These are phyloP conservation scores for Fusarium heterosporum DNA, from an alignment of 2,329 filamentous ascomycete genomes.

Conservation along the genomic window DNA sequence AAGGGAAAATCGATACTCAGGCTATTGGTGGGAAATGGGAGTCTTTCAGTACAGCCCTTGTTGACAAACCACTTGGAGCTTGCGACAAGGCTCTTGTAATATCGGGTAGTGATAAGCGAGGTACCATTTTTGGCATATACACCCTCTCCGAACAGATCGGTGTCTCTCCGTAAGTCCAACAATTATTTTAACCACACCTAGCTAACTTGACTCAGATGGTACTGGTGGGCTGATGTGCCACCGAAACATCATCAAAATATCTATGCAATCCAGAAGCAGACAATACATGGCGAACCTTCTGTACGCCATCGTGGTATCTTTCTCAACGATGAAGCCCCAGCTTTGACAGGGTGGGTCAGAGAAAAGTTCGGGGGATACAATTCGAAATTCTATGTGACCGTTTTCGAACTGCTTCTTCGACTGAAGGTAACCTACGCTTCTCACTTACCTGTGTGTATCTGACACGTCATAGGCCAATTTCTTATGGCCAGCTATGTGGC, in stretches of 20 bases:
- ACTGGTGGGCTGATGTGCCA: constrained; percentile 42
- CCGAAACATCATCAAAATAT: constrained; percentile 10
- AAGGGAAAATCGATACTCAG: not conserved
- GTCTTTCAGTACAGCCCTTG: constrained; percentile 1
- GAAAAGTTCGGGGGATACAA: constrained; percentile 63
- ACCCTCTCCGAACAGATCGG: constrained; percentile 36
- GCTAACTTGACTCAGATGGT: constrained; percentile 13
- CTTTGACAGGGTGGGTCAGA: constrained; percentile 67
- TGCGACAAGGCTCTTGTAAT: constrained; percentile 2
- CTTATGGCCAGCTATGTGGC: constrained; percentile 76
- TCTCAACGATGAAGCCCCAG: constrained; percentile 65
- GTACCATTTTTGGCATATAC: constrained; percentile 25
- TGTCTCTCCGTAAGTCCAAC: constrained; percentile 24
- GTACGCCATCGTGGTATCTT: constrained; percentile 72
- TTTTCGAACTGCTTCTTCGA: constrained; percentile 67
- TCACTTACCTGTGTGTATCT: accelerated
- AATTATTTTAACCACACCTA: accelerated
- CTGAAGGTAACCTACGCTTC: constrained; percentile 8
- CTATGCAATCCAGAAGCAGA: constrained; percentile 10
- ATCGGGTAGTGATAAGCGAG: constrained; percentile 31
- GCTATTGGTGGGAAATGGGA: constrained; percentile 29
- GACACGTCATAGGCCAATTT: constrained; percentile 62
- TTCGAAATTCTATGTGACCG: constrained; percentile 68
- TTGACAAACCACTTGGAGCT: not conserved
- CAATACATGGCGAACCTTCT: constrained; percentile 60